Evolutionary conservation across 1,139 yeast species (phyloP), one percentile per base, ranked within the genome.

Genomic region (Sugiyamaella castrensis): DNA sequence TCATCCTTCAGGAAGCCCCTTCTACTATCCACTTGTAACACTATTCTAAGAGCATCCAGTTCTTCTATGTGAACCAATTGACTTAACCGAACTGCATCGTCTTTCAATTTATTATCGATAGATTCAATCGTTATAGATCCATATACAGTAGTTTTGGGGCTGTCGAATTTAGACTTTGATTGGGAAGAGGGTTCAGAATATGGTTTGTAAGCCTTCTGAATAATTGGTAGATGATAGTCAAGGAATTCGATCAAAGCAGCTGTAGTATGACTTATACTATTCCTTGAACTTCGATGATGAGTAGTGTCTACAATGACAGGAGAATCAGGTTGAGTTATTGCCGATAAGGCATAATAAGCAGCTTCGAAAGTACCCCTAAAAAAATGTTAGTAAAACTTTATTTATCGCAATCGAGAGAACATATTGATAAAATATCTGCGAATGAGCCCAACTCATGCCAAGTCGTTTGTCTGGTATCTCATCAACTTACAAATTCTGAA

Each of bases 281-380:
- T n/a, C 10, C 24, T 8, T n/a, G n/a, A n/a, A 28, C 19, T 40
- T 30, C 39, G 13, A 12, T 29, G 15, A 24, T 15, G 24, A 11
- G 32, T 16, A 31, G 13, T 31, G 10, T 15, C 19, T 12, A 30
- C 15, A 35, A 13, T 16, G 37, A 29, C 40, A 27, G 41, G 37
- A 13, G 43, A 27, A 28, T 33, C 44, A n/a, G 53, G 45, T 24
- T 52, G 42, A 11, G 52, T 52, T 29, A 54, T 46, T 12, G 52
- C 40, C 32, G 48, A 39, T 35, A 60, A 46, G 16, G 56, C 57
- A 45, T 56, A 53, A 46, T 56, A 60, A 10, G 64, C 64, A n/a
- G 64, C 59, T 52, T 60, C 63, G 46, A 55, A 60, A n/a, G 64
- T 58, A 37, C 43, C 51, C 36, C 51, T 47, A 12, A 29, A 12